phyloP scores from a whole-genome alignment of 169 alveolate genomes.

The Miamiensis avidus region DNA sequence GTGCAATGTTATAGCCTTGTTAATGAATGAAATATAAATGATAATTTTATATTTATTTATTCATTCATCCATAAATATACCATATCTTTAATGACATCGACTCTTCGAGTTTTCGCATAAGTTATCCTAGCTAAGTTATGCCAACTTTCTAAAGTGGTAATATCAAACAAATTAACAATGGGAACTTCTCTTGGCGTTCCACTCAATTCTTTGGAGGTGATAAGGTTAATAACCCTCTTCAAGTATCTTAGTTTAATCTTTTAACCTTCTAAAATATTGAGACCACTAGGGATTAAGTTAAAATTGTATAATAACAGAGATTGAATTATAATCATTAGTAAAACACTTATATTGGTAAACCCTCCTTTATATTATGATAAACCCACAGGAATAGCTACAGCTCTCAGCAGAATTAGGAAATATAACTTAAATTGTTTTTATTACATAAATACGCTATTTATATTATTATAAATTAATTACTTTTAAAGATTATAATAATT shows the following conservation, averaged over 20 bases:
- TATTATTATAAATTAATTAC: not conserved
- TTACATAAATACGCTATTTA: too few species aligned
- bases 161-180: not conserved
- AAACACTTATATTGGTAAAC: too few species aligned
- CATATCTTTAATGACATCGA: not conserved
- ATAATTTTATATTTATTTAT: too few species aligned
- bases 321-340: not conserved
- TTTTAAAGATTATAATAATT: too few species aligned
- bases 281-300: not conserved
- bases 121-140: not conserved
- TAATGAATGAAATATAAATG: too few species aligned
- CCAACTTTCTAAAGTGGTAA: not conserved
- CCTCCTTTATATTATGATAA: not conserved
- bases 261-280: not conserved
- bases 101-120: not conserved
- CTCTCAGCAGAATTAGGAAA: not conserved
- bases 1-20: not conserved
- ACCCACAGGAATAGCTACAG: not conserved
- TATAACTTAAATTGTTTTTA: not conserved
- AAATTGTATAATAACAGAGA: not conserved
- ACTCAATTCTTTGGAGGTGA: not conserved
- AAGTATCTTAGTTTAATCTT: too few species aligned
- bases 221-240: not conserved
- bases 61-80: not conserved
- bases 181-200: not conserved